Conservation (phyloP, 2,329 filamentous ascomycete genomes). For the Hymenoscyphus linearis region DNA sequence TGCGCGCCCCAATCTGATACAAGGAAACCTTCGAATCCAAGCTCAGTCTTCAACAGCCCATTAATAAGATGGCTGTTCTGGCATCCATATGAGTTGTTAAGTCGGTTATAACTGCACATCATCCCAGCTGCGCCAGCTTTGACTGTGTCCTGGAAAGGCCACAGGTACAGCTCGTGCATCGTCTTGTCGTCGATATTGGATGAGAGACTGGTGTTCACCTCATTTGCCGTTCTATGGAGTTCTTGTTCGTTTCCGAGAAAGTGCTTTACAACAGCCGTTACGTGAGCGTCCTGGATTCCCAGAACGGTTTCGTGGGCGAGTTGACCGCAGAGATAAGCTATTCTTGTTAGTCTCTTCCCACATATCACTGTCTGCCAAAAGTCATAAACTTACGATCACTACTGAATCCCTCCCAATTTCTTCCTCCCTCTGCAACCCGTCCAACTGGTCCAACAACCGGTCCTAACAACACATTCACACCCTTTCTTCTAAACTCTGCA, state of each 20-base stretch:
- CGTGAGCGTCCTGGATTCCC: constrained; percentile 24
- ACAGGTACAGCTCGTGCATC: constrained; percentile 72
- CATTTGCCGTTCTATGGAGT: constrained; percentile 38
- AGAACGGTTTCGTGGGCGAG: constrained; percentile 19
- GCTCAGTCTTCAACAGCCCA: constrained; percentile 73
- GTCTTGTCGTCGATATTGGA: constrained; percentile 74
- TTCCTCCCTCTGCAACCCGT: constrained; percentile 59
- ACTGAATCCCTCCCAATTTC: constrained; percentile 57
- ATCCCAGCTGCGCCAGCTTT: constrained; percentile 68
- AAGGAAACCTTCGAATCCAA: constrained; percentile 81
- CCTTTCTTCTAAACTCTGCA: constrained; percentile 64
- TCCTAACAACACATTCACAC: constrained; percentile 46
- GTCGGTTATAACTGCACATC: constrained; percentile 77
- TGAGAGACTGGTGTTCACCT: constrained; percentile 41
- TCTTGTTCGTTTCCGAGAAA: constrained; percentile 77
- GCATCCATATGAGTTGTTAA: constrained; percentile 65
- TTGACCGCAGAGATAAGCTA: constrained; percentile 57
- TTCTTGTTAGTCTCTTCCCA: not conserved
- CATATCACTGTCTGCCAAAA: constrained; percentile 30
- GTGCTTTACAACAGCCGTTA: constrained; percentile 27
- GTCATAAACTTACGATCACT: constrained; percentile 21
- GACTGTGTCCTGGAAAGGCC: constrained; percentile 81
- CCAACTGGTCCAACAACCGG: constrained; percentile 60
- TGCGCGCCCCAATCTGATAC: constrained; percentile 86
- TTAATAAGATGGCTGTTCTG: constrained; percentile 76